Conservation (phyloP, 129 eudicot genomes). For the carrot (Daucus carota) region DNA sequence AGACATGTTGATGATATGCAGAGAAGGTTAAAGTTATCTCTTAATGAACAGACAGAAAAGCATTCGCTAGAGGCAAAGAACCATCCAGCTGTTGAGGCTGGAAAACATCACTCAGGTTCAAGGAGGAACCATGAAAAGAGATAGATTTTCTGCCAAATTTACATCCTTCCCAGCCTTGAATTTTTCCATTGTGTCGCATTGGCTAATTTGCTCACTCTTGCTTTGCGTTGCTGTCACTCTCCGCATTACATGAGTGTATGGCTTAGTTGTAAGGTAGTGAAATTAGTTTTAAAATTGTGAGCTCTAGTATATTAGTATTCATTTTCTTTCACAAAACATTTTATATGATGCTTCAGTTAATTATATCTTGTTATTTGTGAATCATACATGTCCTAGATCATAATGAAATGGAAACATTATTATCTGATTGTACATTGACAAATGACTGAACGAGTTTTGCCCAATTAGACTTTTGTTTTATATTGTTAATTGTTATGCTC, state of each 20-base stretch:
- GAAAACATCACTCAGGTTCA: slow-evolving; percentile 43
- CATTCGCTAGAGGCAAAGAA: slow-evolving; percentile 29
- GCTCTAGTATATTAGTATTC: background rate
- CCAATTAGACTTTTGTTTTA: background rate
- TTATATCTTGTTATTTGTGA: background rate
- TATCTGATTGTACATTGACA: background rate
- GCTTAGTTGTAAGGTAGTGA: background rate
- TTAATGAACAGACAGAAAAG: slow-evolving; percentile 40
- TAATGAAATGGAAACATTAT: background rate
- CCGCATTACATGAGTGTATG: background rate
- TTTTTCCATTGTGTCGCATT: background rate
- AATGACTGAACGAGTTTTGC: background rate
- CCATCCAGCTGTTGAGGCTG: slow-evolving; percentile 38
- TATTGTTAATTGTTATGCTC: background rate
- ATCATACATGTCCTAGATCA: background rate
- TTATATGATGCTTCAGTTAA: background rate
- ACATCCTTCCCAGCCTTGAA: background rate
- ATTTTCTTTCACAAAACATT: background rate
- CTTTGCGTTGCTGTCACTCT: background rate
- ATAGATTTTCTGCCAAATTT: slow-evolving; percentile 13
- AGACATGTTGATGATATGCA: slow-evolving; percentile 75
- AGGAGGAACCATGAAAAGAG: slow-evolving; percentile 38
- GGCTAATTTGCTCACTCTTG: background rate
- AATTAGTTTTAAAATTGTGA: background rate
- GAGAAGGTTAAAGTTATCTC: slow-evolving; percentile 39